A percentile compares a stretch with the other conserved stretches of the same genome.
Evolutionary conservation across 2,329 filamentous ascomycete species (phyloP).

Genomic region (Pyricularia grisea): DNA sequence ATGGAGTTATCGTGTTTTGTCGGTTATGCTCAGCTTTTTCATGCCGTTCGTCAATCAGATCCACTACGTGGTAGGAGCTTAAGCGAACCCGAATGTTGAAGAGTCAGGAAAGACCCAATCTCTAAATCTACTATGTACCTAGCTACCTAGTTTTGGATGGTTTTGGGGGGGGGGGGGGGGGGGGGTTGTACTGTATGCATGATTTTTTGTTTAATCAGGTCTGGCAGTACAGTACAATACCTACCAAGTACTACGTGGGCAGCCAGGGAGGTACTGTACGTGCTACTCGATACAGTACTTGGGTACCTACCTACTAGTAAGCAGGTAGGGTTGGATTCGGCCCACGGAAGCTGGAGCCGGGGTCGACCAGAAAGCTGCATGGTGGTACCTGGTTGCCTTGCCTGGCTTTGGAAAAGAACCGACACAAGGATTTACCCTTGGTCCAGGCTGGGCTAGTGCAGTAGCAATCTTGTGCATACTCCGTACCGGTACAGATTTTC

Average conservation of each 20-base stretch:
- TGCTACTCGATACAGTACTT: too few species aligned
- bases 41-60: background rate
- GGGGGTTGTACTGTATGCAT: background rate
- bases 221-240: background rate
- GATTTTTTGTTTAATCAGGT: background rate
- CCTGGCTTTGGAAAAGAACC: background rate
- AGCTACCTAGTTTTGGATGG: background rate
- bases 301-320: background rate
- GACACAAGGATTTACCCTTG: background rate
- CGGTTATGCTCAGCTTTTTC: background rate
- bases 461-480: background rate
- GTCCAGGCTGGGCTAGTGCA: background rate
- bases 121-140: background rate
- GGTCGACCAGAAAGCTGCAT: background rate
- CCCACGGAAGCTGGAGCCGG: background rate
- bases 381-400: background rate
- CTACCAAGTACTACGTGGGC: too few species aligned
- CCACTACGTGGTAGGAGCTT: background rate
- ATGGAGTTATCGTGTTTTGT: background rate
- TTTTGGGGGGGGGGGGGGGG: too few species aligned
- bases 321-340: background rate
- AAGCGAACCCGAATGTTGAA: background rate
- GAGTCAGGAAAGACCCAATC: background rate
- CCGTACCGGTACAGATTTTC: background rate
- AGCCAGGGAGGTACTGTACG: background rate